phyloP scores from a whole-genome alignment of 78 protist species.

The Tieghemostelium lacteum region DNA sequence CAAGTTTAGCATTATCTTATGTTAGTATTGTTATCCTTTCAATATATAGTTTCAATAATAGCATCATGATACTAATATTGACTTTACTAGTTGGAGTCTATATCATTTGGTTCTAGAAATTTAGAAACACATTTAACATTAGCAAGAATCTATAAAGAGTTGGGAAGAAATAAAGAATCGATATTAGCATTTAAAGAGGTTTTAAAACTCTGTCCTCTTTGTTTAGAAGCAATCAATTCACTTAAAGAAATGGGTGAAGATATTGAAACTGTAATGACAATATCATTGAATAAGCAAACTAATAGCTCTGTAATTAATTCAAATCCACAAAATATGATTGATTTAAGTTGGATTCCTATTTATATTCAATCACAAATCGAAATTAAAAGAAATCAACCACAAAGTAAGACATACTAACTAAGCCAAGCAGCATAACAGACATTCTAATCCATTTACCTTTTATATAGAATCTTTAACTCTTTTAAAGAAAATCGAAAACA shows the following conservation, averaged over 20 bases:
- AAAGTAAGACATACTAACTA: constrained; percentile 22
- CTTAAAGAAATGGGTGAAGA: constrained; percentile 69
- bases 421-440: neutral
- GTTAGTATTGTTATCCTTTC: constrained; percentile 6
- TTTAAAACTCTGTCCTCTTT: constrained; percentile 55
- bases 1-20: constrained; percentile 18
- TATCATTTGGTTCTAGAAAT: constrained; percentile 26
- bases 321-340: constrained; percentile 4
- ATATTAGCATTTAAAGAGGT: constrained; percentile 48
- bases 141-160: constrained; percentile 41
- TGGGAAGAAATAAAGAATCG: constrained; percentile 47
- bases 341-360: constrained; percentile 65
- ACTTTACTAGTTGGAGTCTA: constrained; percentile 20
- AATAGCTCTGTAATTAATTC: neutral
- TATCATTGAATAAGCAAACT: constrained; percentile 3
- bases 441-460: neutral
- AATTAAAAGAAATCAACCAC: constrained; percentile 66
- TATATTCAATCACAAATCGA: constrained; percentile 41
- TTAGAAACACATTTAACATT: constrained; percentile 51
- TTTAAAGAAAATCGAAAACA: constrained; percentile 42
- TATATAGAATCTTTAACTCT: constrained; percentile 52
- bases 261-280: constrained; percentile 22
- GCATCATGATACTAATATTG: neutral
- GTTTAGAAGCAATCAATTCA: constrained; percentile 58
- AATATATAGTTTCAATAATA: neutral